Base-by-base conservation (phyloP, 306 rosid species). In the Dryas drummondii region DNA sequence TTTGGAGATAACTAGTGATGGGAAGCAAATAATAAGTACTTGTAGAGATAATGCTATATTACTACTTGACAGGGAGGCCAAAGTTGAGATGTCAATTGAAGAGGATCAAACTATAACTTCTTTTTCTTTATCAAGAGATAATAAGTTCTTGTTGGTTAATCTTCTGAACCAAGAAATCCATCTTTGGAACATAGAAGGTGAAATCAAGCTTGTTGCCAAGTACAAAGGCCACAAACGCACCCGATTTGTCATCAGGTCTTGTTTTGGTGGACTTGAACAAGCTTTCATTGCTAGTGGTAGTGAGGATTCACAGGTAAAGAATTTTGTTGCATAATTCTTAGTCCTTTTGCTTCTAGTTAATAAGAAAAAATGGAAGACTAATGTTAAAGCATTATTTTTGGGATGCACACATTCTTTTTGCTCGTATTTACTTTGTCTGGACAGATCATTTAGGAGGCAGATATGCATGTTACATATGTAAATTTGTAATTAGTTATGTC, bases 281-380 rank as follows among this genome's bases (percentile, higher is more conserved):
- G 84, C 92, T 78, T 96, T 96, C 79, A 77, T 96, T 86, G 99
- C 98, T 77, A 90, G 98, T 72, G 99, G 99, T 77, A 90, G 99
- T 85, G 99, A 96, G 92, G 99, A 96, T 80, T 96, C 99, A 67
- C 98, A 87, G 99, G 99, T 92, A 92, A 74, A 70, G 46, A 78
- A 80, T 79, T 76, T 82, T 9, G 42, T 68, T 60, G 40, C 15
- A n/a, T 47, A 56, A 68, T 75, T 37, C 62, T 15, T 42, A 55
- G 51, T 52, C 49, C 26, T 57, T 56, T 56, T 17, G 42, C 54
- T 71, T 50, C 40, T 14, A 13, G 75, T 71, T 14, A 42, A 9
- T 16, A 44, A 56, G 52, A 13, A 45, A 58, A 19, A 42, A 2
- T 52, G 45, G 19, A 64, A n/a, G 50, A 56, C 16, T 12, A 26